Evolutionary conservation across 2,329 filamentous ascomycete genomes (phyloP).

Genomic region (Calonectria montana): DNA sequence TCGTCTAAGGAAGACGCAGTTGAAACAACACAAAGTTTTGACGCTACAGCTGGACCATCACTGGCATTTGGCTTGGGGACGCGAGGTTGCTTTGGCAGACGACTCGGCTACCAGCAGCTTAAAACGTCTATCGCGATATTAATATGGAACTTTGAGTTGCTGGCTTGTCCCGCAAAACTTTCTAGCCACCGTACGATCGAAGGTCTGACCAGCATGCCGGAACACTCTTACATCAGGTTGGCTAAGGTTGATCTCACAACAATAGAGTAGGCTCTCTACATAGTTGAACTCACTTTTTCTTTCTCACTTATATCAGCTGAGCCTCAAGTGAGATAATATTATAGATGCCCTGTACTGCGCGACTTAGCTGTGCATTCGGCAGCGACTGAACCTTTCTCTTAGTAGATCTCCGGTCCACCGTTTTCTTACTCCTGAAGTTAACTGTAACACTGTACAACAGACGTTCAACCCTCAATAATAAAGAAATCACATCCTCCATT

Average conservation of each 20-base stretch:
- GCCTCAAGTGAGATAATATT: background rate
- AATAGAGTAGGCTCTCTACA: background rate
- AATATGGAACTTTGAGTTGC: background rate
- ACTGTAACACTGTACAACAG: background rate
- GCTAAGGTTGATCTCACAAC: background rate
- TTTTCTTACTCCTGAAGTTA: background rate
- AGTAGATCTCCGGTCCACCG: background rate
- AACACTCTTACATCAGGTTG: background rate
- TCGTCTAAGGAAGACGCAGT: slow-evolving; percentile 5
- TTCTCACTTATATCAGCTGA: background rate
- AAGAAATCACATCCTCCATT: background rate
- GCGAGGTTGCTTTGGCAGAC: slow-evolving; percentile 32
- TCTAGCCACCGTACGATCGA: background rate
- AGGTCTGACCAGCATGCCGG: background rate
- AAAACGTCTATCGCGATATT: background rate
- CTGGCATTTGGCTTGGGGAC: slow-evolving; percentile 34
- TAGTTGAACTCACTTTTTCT: background rate
- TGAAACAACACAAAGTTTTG: slow-evolving; percentile 20
- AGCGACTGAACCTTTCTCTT: background rate
- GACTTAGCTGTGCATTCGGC: background rate
- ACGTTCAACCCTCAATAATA: background rate
- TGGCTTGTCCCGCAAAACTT: background rate
- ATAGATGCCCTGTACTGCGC: background rate
- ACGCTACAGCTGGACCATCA: slow-evolving; percentile 22
- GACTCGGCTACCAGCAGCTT: background rate